Base-by-base conservation (phyloP, 139 green algal genomes). In the Penium margaritaceum region DNA sequence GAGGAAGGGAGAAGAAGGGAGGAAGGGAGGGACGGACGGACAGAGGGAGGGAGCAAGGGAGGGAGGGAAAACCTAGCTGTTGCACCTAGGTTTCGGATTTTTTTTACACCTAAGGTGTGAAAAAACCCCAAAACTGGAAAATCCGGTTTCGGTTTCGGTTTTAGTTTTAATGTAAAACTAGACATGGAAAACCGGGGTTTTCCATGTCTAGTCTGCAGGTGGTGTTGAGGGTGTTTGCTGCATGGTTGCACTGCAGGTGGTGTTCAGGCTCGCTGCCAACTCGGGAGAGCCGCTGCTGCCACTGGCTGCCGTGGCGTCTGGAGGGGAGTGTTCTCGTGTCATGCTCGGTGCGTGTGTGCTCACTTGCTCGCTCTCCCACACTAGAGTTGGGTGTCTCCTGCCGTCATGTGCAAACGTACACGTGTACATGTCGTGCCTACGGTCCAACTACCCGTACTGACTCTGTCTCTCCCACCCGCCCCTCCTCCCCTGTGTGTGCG, bases 281-380 rank as follows among this genome's bases (percentile, higher is more conserved):
- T 12, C 57, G 0, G 54, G 55, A 2, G 69, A 76, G 69, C 69
- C 69, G 2, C 55, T 76, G 9, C 54, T 62, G 27, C 69, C 69
- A 14, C 69, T 76, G n/a, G 24, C 36, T 14, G 19, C 57, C 6
- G 69, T 76, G 27, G 69, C 69, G 1, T 76, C 69, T 12, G 69
- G 69, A 7, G 69, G 69, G 0, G 69, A 76, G 37, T 69, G 69
- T 37, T 62, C 69, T 5, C 69, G 69, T 36, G 34, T 76, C 37
- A 67, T 76, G 54, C 69, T 76, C 4, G 66, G 66, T 74, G 63
- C 14, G 63, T 5, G 17, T 5, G 35, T 72, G 27, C 9, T 9
- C 12, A 24, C 15, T 32, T n/a, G n/a, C n/a, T n/a, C n/a, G n/a
- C n/a, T n/a, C n/a, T n/a, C n/a, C n/a, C n/a, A n/a, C n/a, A n/a